These are phyloP conservation scores for Sambucus nigra DNA, from an alignment of 129 eudicot species.

Conservation along the genomic window DNA sequence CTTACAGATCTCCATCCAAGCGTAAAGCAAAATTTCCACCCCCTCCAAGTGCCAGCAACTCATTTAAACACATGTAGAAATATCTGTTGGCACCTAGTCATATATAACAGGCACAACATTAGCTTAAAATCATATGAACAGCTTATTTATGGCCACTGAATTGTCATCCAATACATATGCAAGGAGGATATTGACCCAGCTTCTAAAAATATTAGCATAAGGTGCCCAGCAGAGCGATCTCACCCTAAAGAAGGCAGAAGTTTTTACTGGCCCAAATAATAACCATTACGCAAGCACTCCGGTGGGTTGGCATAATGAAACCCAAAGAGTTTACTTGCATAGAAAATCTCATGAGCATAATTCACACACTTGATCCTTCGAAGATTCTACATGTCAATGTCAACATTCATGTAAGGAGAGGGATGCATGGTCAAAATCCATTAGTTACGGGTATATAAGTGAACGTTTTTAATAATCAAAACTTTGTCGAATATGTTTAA, in stretches of 20 bases:
- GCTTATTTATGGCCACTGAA: not conserved
- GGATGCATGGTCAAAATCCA: not conserved
- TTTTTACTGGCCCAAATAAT: not conserved
- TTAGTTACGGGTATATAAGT: not conserved
- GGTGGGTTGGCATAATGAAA: not conserved
- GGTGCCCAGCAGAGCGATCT: not conserved
- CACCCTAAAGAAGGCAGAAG: not conserved
- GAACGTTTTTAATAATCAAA: not conserved
- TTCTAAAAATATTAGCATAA: not conserved
- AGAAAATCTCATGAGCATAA: not conserved
- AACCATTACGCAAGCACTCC: not conserved
- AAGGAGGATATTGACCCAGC: not conserved
- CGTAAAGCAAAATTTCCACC: slow-evolving; percentile 84
- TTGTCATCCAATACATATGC: not conserved
- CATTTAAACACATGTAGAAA: slow-evolving; percentile 75
- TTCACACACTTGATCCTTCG: too few relatives aligned
- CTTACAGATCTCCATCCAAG: slow-evolving; percentile 88
- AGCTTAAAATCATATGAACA: slow-evolving; percentile 11
- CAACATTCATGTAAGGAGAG: not conserved
- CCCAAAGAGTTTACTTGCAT: not conserved
- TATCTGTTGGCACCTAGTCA: slow-evolving; percentile 78
- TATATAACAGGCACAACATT: slow-evolving; percentile 9
- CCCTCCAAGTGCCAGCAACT: slow-evolving; percentile 86
- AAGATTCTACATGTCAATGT: not conserved
- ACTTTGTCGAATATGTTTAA: too few relatives aligned